phyloP scores from a whole-genome alignment of 1,284 basidiomycete species.

The Coniferiporia weirii region DNA sequence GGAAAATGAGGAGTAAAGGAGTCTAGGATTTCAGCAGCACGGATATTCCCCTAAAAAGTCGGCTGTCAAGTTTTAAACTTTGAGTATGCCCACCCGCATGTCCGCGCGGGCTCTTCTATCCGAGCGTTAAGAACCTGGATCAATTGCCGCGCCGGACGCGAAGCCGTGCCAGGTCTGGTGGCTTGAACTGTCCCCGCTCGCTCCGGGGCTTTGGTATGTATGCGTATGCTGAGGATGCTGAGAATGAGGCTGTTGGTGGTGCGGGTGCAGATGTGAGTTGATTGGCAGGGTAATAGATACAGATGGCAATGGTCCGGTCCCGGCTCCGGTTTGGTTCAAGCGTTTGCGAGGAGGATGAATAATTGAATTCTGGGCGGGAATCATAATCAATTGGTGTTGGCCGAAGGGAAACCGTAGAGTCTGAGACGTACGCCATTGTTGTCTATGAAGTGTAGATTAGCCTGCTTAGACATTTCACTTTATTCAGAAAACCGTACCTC shows the following conservation, averaged over 20 bases:
- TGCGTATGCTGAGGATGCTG: background rate
- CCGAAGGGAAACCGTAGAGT: background rate
- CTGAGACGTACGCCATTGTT: slow-evolving; percentile 7
- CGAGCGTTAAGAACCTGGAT: background rate
- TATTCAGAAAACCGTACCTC: background rate
- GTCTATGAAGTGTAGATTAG: background rate
- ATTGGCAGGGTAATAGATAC: background rate
- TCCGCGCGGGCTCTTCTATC: background rate
- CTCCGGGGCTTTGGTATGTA: background rate
- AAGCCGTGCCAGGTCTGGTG: background rate
- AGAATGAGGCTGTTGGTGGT: background rate
- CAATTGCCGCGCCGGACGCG: background rate
- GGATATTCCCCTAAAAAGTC: no score
- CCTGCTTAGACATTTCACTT: background rate
- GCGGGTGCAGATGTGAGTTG: background rate
- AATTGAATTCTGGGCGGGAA: background rate
- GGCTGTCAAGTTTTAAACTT: no score
- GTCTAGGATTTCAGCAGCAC: no score
- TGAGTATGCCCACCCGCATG: background rate
- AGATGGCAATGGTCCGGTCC: background rate
- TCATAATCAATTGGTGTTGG: background rate
- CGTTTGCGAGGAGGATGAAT: slow-evolving; percentile 12
- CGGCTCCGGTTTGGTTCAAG: slow-evolving; percentile 5
- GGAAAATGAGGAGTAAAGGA: no score
- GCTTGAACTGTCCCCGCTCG: background rate